These are phyloP conservation scores for Haplosporangium gracile DNA, from an alignment of 192 early-diverging fungal species.

Conservation along the genomic window DNA sequence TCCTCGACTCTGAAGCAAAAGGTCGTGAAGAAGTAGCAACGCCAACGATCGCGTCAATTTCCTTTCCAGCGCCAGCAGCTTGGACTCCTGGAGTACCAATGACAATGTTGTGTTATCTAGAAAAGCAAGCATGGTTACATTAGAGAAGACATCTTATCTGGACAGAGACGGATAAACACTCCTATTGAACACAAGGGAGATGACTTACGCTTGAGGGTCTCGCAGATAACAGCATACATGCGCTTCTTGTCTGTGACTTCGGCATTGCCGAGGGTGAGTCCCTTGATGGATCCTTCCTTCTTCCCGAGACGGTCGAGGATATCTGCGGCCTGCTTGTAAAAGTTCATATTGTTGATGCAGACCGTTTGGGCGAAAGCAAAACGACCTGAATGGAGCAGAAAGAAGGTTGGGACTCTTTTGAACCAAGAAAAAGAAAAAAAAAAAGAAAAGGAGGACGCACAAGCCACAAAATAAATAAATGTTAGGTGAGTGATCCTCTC, in stretches of 20 bases:
- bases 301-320: conserved; percentile 79
- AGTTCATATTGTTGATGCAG: conserved; percentile 60
- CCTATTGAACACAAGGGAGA: too few relatives aligned
- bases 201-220: conserved; percentile 85
- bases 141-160: background rate
- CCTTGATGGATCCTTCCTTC: conserved; percentile 85
- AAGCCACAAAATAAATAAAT: conserved; percentile 24
- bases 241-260: conserved; percentile 83
- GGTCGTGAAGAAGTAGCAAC: conserved; percentile 86
- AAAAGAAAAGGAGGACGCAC: conserved; percentile 1
- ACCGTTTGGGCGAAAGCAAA: background rate
- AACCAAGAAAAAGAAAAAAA: background rate
- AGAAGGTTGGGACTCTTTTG: background rate
- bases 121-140: background rate
- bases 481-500: background rate
- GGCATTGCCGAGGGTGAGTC: conserved; percentile 74
- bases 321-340: conserved; percentile 82
- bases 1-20: conserved; percentile 82
- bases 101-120: conserved; percentile 66
- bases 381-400: background rate
- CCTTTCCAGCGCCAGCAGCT: conserved; percentile 63
- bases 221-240: conserved; percentile 92
- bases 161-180: too few relatives aligned
- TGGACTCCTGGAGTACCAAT: conserved; percentile 63
- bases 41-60: conserved; percentile 64